A percentile compares a stretch with the other conserved stretches of the same genome.
Evolutionary conservation across 768 basidiomycete genomes (phyloP).

Genomic region (Sporobolomyces phaffii): DNA sequence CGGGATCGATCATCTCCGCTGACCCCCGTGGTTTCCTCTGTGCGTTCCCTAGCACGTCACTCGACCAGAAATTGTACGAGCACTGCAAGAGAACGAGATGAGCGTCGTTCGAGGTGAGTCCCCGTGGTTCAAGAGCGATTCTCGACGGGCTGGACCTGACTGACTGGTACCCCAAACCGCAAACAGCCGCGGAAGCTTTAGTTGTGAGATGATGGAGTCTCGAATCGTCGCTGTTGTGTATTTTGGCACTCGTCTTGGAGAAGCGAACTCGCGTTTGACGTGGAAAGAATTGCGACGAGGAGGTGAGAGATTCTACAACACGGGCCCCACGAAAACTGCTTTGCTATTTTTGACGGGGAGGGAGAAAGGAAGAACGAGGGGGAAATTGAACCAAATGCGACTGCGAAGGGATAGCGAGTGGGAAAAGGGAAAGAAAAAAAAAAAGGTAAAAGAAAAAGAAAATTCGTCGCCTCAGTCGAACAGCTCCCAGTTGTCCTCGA

Average conservation of each 20-base stretch:
- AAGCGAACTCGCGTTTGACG: neutral
- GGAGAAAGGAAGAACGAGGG: too few relatives aligned
- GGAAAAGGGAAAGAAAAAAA: neutral
- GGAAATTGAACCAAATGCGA: neutral
- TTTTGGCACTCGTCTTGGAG: too few relatives aligned
- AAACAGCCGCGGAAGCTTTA: too few relatives aligned
- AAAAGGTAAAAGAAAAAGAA: neutral
- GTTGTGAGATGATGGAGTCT: too few relatives aligned
- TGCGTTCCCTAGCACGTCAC: constrained; percentile 28
- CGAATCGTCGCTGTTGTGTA: too few relatives aligned
- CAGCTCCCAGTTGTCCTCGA: constrained; percentile 47
- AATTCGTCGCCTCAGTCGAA: constrained; percentile 30
- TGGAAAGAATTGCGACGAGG: neutral
- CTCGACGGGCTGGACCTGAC: neutral
- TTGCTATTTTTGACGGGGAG: neutral
- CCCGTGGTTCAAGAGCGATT: neutral
- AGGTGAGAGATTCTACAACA: neutral
- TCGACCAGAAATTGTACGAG: constrained; percentile 7
- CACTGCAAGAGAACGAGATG: constrained; percentile 10
- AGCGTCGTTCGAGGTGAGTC: constrained; percentile 4
- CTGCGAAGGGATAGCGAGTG: too few relatives aligned
- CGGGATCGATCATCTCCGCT: neutral
- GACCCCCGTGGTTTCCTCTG: too few relatives aligned
- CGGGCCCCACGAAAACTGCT: neutral
- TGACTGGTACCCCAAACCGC: too few relatives aligned